A percentile compares a stretch with the other conserved stretches of the same genome.
Conservation (phyloP, 192 early-diverging fungal species). For the Geranomyces michiganensis region DNA sequence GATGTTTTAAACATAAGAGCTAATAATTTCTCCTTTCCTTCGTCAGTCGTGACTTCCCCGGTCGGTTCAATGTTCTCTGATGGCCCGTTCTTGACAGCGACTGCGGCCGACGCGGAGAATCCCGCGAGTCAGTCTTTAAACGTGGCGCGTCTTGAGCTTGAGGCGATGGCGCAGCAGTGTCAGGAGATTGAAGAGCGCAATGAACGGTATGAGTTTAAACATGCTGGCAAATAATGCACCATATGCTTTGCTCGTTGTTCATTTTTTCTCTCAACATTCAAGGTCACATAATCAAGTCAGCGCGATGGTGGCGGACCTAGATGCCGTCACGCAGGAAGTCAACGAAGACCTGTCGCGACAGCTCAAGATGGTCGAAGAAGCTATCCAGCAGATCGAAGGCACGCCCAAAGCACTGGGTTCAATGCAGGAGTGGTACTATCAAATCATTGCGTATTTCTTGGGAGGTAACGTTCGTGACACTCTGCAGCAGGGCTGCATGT, state of each 20-base stretch:
- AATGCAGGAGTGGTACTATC: constrained; percentile 25
- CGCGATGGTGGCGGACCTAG: constrained; percentile 16
- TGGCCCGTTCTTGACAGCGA: too few species aligned
- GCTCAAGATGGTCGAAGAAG: constrained; percentile 28
- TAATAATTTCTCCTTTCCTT: too few species aligned
- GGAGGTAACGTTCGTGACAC: constrained; percentile 8
- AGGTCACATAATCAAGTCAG: constrained; percentile 17
- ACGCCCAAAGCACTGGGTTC: constrained; percentile 9
- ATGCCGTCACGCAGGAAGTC: constrained; percentile 18
- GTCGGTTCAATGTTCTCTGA: too few species aligned
- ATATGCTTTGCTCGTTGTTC: neutral
- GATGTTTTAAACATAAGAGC: too few species aligned
- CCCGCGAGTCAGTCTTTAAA: neutral
- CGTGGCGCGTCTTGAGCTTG: neutral
- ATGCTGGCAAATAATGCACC: too few species aligned
- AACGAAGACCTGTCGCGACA: constrained; percentile 20
- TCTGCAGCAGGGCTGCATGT: too few species aligned
- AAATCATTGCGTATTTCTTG: constrained; percentile 21
- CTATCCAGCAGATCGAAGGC: constrained; percentile 15
- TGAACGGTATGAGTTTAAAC: constrained; percentile 1
- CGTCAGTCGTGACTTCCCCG: too few species aligned
- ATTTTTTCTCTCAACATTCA: neutral
- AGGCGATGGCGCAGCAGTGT: neutral
- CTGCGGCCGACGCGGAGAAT: too few species aligned
- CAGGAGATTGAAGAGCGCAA: constrained; percentile 2